phyloP scores from a whole-genome alignment of 805 yeast genomes.

The Saccharomycopsis fermentans region DNA sequence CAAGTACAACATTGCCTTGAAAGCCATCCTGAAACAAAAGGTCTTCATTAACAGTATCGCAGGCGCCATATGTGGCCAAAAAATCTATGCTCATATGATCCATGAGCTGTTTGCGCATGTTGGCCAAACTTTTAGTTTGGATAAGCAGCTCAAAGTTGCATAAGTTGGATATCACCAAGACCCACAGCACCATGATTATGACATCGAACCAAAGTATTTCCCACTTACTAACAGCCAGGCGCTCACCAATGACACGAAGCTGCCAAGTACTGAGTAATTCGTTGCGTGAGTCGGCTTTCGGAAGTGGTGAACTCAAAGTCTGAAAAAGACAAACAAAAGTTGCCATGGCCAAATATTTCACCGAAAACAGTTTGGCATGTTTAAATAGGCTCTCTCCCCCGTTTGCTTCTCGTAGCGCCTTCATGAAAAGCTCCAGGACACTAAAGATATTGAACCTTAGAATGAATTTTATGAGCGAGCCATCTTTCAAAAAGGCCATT shows the following conservation, averaged over 20 bases:
- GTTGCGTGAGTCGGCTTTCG: slow-evolving; percentile 2
- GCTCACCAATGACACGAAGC: slow-evolving; percentile 15
- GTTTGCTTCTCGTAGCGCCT: background rate
- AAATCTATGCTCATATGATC: background rate
- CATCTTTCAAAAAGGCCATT: slow-evolving; percentile 14
- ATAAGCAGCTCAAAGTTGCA: background rate
- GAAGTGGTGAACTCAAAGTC: slow-evolving; percentile 2
- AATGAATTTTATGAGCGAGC: slow-evolving; percentile 10
- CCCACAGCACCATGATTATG: slow-evolving; percentile 9
- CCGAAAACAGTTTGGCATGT: background rate
- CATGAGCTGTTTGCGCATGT: background rate
- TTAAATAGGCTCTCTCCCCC: background rate
- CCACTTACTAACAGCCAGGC: slow-evolving; percentile 4
- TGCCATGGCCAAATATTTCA: slow-evolving; percentile 2
- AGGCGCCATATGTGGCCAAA: background rate
- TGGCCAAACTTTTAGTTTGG: background rate
- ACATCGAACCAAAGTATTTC: slow-evolving; percentile 10
- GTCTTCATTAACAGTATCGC: background rate
- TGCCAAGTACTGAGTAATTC: slow-evolving; percentile 11
- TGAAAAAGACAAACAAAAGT: slow-evolving; percentile 8
- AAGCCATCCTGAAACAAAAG: background rate
- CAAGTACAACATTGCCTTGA: background rate
- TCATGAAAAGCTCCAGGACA: background rate
- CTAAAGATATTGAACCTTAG: slow-evolving; percentile 1
- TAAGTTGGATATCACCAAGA: background rate